Conservation (phyloP, 805 yeast genomes). For the Candida germanica region DNA sequence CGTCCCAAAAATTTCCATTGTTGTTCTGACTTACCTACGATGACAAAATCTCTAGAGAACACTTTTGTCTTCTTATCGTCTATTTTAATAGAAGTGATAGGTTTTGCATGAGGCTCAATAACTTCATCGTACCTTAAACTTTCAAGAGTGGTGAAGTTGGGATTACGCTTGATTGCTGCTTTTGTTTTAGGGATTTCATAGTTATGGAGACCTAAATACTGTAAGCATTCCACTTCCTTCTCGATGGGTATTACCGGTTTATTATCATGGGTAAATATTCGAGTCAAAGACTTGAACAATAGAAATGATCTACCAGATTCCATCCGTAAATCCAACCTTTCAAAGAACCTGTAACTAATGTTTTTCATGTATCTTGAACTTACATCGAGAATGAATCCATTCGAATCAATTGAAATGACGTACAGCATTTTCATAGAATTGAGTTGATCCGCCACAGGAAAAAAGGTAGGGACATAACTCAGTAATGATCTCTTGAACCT, state of each 20-base stretch:
- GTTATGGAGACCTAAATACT: constrained; percentile 21
- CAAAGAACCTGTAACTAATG: constrained; percentile 28
- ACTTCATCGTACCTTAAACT: constrained; percentile 27
- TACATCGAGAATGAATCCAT: constrained; percentile 22
- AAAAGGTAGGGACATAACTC: constrained; percentile 16
- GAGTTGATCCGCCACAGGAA: constrained; percentile 20
- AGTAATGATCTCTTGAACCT: constrained; percentile 11
- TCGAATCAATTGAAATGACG: constrained; percentile 20
- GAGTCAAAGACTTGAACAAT: constrained; percentile 22
- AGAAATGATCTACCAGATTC: constrained; percentile 23
- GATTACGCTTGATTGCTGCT: constrained; percentile 25
- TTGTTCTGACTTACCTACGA: constrained; percentile 28
- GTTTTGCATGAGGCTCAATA: constrained; percentile 12
- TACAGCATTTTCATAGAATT: constrained; percentile 31
- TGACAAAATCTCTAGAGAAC: constrained; percentile 19
- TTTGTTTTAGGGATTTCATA: constrained; percentile 21
- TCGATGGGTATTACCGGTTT: constrained; percentile 7
- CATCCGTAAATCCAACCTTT: constrained; percentile 25
- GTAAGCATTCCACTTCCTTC: constrained; percentile 20
- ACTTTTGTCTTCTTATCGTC: constrained; percentile 15
- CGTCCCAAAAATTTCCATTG: constrained; percentile 37
- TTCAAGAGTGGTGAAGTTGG: constrained; percentile 22
- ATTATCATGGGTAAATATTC: constrained; percentile 15
- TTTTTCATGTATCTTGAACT: constrained; percentile 31
- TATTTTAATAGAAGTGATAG: constrained; percentile 15